A percentile compares a stretch with the other conserved stretches of the same genome.
These are phyloP conservation scores for Gardenia jasminoides DNA, from an alignment of 257 asterid genomes.

Conservation along the genomic window DNA sequence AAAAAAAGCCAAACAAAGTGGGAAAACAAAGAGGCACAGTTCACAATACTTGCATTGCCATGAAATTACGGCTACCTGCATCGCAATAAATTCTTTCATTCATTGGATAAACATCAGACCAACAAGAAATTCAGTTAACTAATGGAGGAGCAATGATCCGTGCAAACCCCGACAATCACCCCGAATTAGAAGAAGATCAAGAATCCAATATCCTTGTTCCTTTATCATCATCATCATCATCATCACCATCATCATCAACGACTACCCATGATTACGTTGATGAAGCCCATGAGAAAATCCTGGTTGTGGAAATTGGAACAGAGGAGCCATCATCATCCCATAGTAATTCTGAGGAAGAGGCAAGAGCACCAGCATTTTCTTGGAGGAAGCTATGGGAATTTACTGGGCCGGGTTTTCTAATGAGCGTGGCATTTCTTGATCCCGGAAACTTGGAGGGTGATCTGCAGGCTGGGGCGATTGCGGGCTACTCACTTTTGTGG, in stretches of 20 bases:
- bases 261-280: not conserved
- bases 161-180: conserved; percentile 2
- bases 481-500: conserved; percentile 90
- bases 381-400: conserved; percentile 73
- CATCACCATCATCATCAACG: conserved; percentile 17
- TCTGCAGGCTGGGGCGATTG: conserved; percentile 96
- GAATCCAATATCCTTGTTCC: conserved; percentile 26
- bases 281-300: conserved; percentile 60
- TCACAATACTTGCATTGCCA: not conserved
- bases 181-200: conserved; percentile 16
- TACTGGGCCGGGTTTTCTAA: conserved; percentile 92
- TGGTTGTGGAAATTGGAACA: conserved; percentile 48
- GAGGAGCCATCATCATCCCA: conserved; percentile 8
- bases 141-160: conserved; percentile 4
- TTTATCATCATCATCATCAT: conserved; percentile 17
- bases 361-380: conserved; percentile 62
- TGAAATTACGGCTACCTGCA: not conserved
- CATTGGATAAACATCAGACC: not conserved
- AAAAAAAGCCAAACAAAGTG: not conserved
- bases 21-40: not conserved
- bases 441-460: conserved; percentile 97
- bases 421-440: conserved; percentile 91
- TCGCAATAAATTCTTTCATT: too few relatives aligned
- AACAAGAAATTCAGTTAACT: not conserved
- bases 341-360: conserved; percentile 20